Evolutionary conservation across 2,329 filamentous ascomycete species (phyloP), one percentile per base, ranked within the genome.

Genomic region (Xylaria sp.): DNA sequence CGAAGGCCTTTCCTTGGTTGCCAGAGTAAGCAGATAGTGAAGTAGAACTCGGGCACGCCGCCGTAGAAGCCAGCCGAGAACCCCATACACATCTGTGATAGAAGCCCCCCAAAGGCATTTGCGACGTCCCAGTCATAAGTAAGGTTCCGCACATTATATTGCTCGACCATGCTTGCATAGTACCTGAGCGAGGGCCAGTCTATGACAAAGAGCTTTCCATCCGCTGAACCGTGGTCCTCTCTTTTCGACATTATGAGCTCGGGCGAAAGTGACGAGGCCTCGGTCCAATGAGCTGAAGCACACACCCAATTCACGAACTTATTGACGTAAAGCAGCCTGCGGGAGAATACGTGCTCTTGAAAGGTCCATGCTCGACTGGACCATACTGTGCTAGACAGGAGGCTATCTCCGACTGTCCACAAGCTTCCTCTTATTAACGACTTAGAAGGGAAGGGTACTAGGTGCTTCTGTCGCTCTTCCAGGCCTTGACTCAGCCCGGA

Each of bases 21-120:
- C 63, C 63, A 66, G 49, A 66, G 63, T 49, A 66, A 41, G 39
- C 63, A 66, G n/a, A 66, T 61, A 10, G 63, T 66, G 20, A 66
- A 66, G 41, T 66, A 66, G 41, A 66, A 66, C 41, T 66, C 63
- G 8, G 63, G 63, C 12, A 56, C 39, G 28, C 63, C 63, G 13
- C 63, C 63, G 8, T 55, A 66, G 57, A 66, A 66, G 9, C 63
- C 63, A 10, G 62, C 57, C 2, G 63, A 41, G 9, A 66, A 66
- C 1, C 63, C 63, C 49, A 49, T 52, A 28, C 63, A 66, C 63
- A 66, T 66, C 18, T 66, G 63, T n/a, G 57, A 39, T 39, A 66
- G 8, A 9, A 66, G 56, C 20, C 63, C 63, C 18, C 13, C 57
- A 41, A 61, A 66, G 10, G 63, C 57, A 36, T 61, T 66, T 48